Base-by-base conservation (phyloP, 2,329 filamentous ascomycete species). In the Exophiala spinifera region DNA sequence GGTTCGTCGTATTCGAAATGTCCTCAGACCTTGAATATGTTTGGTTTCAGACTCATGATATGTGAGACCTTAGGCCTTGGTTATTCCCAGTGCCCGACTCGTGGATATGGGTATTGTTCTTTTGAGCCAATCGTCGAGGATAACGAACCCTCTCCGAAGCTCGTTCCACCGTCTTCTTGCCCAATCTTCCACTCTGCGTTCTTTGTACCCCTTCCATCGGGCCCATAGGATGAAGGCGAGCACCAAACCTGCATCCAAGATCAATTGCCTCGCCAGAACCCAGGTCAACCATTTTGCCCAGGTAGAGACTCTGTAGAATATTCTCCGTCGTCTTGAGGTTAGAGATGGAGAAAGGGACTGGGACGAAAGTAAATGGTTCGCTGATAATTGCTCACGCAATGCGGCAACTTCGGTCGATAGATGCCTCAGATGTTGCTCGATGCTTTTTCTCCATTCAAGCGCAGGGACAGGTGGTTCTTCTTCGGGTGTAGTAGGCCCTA, bases 341-440 rank as follows among this genome's bases (percentile, higher is more conserved):
- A 51, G 47, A n/a, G 53, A 60, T 3, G 51, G 82, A 15, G 51
- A 58, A 33, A 59, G 50, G n/a, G 58, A 59, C 2, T 53, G 57
- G 3, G 56, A 57, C 3, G 61, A 59, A 3, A 63, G 80, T 58
- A 82, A 81, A 74, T 87, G 87, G 61, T 92, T 82, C 11, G 88
- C 79, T 0, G 89, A 85, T 62, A 97, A 87, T 68, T 97, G 91
- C 72, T 99, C 94, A 33, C 94, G 82, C 58, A 97, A 73, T 0
- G 94, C 94, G 1, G 94, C 91, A 28, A 99, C 84, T 72, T 99
- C 94, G 14, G 91, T 88, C 4, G 91, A 95, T 74, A 97, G 85
- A 64, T 91, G 89, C 52, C 92, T 89, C 53, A 97, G 79, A 19
- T 90, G 89, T 40, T 85, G 82, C 73, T 97, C 92, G 58, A 97